phyloP scores from a whole-genome alignment of 2,329 filamentous ascomycete species.

The Apiospora phragmitis region DNA sequence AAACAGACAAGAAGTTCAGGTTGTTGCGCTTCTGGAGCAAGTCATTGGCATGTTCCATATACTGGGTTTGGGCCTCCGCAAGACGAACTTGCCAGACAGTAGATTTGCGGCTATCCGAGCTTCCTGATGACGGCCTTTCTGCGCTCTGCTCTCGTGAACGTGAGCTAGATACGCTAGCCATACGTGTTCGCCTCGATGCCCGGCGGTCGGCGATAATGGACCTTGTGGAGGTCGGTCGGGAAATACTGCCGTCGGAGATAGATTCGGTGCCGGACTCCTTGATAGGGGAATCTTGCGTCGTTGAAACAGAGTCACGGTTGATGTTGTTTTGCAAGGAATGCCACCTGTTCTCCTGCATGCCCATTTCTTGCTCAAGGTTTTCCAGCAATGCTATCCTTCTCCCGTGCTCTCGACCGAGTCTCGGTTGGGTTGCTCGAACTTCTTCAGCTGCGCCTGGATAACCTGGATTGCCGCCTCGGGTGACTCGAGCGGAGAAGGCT shows the following conservation, averaged over 20 bases:
- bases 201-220: constrained; percentile 39
- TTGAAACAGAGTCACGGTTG: constrained; percentile 51
- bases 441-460: constrained; percentile 54
- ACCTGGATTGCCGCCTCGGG: constrained; percentile 48
- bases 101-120: constrained; percentile 34
- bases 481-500: constrained; percentile 55
- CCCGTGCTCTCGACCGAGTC: constrained; percentile 39
- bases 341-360: constrained; percentile 60
- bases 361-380: constrained; percentile 63
- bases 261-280: constrained; percentile 33
- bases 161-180: constrained; percentile 28
- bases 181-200: constrained; percentile 38
- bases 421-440: constrained; percentile 43
- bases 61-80: constrained; percentile 46
- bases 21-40: constrained; percentile 35
- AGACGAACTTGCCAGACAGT: constrained; percentile 46
- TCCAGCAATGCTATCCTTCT: constrained; percentile 52
- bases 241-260: neutral
- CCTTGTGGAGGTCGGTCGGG: constrained; percentile 28
- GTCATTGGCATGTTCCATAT: constrained; percentile 41
- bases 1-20: constrained; percentile 41
- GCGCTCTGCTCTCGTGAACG: constrained; percentile 19
- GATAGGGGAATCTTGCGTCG: constrained; percentile 37
- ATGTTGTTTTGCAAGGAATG: constrained; percentile 55
- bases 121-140: constrained; percentile 30